Conservation (phyloP, 2,329 filamentous ascomycete species). For the Hypocrella siamensis region DNA sequence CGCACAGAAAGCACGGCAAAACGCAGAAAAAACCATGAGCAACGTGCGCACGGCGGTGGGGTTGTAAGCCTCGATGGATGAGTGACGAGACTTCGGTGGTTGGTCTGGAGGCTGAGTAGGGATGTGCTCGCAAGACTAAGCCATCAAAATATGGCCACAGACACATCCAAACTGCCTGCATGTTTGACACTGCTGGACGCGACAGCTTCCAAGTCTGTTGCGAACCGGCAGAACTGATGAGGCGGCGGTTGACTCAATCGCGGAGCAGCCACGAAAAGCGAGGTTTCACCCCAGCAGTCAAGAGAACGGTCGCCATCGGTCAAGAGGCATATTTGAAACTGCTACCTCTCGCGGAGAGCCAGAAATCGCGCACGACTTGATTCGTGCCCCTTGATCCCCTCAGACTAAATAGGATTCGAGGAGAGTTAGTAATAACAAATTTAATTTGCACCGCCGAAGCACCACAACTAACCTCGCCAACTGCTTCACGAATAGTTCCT, state of each 20-base stretch:
- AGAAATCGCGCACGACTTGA: slow-evolving; percentile 55
- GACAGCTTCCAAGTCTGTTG: no score
- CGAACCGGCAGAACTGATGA: no score
- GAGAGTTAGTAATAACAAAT: neutral
- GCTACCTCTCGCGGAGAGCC: slow-evolving; percentile 48
- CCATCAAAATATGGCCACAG: no score
- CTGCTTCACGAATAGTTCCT: slow-evolving; percentile 48
- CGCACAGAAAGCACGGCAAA: slow-evolving; percentile 42
- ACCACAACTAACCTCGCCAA: slow-evolving; percentile 33
- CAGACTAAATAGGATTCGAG: slow-evolving; percentile 26
- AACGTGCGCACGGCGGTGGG: slow-evolving; percentile 36
- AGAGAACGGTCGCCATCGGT: neutral
- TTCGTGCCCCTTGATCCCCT: slow-evolving; percentile 50
- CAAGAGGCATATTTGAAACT: slow-evolving; percentile 46
- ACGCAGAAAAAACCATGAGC: slow-evolving; percentile 42
- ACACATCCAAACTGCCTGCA: no score
- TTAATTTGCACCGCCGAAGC: neutral
- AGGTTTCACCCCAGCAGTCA: no score
- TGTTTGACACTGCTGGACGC: no score
- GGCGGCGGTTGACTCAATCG: no score
- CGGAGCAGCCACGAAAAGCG: no score
- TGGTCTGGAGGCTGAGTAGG: no score
- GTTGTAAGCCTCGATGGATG: slow-evolving; percentile 13
- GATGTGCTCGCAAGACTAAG: no score
- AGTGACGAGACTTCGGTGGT: neutral